Conservation (phyloP, 257 asterid species). For the Haberlea rhodopensis region DNA sequence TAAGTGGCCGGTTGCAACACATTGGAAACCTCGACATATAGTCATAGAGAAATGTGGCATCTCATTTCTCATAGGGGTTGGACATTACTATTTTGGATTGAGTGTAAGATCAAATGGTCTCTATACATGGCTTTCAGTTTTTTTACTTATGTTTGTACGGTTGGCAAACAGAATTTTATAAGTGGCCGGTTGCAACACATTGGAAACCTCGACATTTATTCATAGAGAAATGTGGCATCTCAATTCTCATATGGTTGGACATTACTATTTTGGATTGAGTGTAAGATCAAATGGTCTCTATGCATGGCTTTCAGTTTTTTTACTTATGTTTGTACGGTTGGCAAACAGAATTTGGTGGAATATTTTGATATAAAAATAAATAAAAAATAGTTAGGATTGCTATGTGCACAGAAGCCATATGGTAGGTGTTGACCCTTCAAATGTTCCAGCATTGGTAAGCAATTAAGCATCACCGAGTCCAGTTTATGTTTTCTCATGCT, state of each 20-base stretch:
- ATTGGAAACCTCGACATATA: conserved; percentile 72
- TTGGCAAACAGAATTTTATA: too few relatives aligned
- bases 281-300: too few relatives aligned
- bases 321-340: conserved; percentile 70
- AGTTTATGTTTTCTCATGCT: not conserved
- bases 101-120: conserved; percentile 56
- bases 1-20: conserved; percentile 82
- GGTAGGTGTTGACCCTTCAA: conserved; percentile 42
- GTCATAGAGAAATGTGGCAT: conserved; percentile 61
- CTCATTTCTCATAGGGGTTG: conserved; percentile 66
- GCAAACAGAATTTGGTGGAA: not conserved
- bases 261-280: too few relatives aligned
- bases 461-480: conserved; percentile 32
- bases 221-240: too few relatives aligned
- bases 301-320: conserved; percentile 25
- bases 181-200: too few relatives aligned
- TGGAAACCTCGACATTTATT: too few relatives aligned
- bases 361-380: not conserved
- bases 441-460: conserved; percentile 65
- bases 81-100: conserved; percentile 76
- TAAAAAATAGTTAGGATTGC: conserved; percentile 19
- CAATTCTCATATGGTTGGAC: too few relatives aligned
- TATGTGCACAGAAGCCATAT: conserved; percentile 35
- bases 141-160: conserved; percentile 3
- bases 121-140: conserved; percentile 3